These are phyloP conservation scores for Periconia sp. DNA, from an alignment of 2,329 filamentous ascomycete genomes.

Conservation along the genomic window DNA sequence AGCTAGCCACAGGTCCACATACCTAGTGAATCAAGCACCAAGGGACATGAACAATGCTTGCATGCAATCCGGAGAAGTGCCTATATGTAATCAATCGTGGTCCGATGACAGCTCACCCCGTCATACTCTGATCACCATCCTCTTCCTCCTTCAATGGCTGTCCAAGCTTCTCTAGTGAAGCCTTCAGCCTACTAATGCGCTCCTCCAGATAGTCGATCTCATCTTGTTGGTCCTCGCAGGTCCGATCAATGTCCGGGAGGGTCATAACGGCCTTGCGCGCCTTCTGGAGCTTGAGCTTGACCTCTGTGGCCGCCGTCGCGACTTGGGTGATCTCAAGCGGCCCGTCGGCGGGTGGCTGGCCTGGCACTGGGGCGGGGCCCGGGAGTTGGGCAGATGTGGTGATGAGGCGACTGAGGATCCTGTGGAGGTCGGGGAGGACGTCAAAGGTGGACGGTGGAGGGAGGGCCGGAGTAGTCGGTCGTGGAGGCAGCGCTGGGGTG, in stretches of 20 bases:
- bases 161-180: conserved; percentile 39
- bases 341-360: conserved; percentile 33
- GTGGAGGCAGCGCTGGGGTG: conserved; percentile 30
- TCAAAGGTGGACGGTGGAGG: conserved; percentile 85
- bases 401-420: conserved; percentile 77
- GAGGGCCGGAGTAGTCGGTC: conserved; percentile 62
- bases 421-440: conserved; percentile 79
- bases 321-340: conserved; percentile 75
- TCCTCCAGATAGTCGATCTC: conserved; percentile 73
- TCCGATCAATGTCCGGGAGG: conserved; percentile 73
- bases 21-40: conserved; percentile 1
- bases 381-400: conserved; percentile 47
- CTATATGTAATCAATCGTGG: conserved; percentile 37
- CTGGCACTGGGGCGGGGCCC: conserved; percentile 29
- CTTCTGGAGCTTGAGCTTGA: conserved; percentile 84
- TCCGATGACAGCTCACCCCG: conserved; percentile 35
- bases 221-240: conserved; percentile 70
- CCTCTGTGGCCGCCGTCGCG: conserved; percentile 74
- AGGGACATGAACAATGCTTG: conserved; percentile 24
- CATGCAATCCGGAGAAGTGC: conserved; percentile 36
- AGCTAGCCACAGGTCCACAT: neutral
- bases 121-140: conserved; percentile 43
- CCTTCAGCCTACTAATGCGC: conserved; percentile 66
- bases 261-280: conserved; percentile 70
- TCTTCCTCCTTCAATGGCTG: conserved; percentile 25